Evolutionary conservation across 306 rosid genomes (phyloP), one percentile per base, ranked within the genome.

Genomic region (Alnus rubra): DNA sequence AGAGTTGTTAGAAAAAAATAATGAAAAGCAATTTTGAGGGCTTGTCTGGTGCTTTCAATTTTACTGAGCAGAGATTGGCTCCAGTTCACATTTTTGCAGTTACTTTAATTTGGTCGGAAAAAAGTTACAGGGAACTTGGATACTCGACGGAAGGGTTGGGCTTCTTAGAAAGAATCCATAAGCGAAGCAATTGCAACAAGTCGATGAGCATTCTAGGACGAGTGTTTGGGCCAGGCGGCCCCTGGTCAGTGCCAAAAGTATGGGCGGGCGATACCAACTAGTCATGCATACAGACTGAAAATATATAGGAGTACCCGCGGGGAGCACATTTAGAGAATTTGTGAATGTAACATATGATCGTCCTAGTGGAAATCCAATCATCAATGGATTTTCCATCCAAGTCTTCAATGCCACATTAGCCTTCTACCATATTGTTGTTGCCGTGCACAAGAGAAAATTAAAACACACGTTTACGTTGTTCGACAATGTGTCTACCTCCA

Each of bases 361-460:
- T 2, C 18, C 73, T 13, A 50, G 44, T 16, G 49, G 9, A 2
- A 39, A 68, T 5, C 73, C 73, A 18, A 12, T 73, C 14, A 9
- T n/a, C n/a, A n/a, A 7, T 49, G 82, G 78, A 62, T 69, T 79
- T 51, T 47, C 39, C n/a, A n/a, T n/a, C n/a, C n/a, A n/a, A n/a
- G n/a, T n/a, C n/a, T n/a, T n/a, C n/a, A n/a, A n/a, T n/a, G n/a
- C n/a, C n/a, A n/a, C n/a, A n/a, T n/a, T n/a, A n/a, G n/a, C n/a
- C n/a, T n/a, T n/a, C n/a, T n/a, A n/a, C n/a, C n/a, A n/a, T n/a
- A n/a, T n/a, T n/a, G n/a, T n/a, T n/a, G n/a, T n/a, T n/a, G n/a
- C n/a, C n/a, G n/a, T n/a, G n/a, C n/a, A n/a, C n/a, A n/a, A n/a
- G n/a, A n/a, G n/a, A n/a, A n/a, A n/a, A n/a, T n/a, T n/a, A n/a